Conservation (phyloP, 2,329 filamentous ascomycete genomes). For the Pestalotiopsis fici region DNA sequence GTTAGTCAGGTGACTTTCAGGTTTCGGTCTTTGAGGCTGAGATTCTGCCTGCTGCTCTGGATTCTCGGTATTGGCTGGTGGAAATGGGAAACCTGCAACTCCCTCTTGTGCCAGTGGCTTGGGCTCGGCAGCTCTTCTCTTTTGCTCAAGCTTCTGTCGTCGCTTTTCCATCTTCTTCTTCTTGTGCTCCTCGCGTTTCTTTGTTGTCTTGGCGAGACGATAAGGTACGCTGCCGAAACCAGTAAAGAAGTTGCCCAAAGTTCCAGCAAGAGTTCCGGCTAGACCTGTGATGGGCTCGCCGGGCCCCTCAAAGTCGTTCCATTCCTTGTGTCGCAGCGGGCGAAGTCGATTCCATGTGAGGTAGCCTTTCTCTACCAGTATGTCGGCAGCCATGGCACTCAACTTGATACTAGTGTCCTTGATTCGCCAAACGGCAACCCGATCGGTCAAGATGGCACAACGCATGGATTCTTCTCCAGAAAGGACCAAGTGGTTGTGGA, state of each 20-base stretch:
- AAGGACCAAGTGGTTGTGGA: conserved; percentile 62
- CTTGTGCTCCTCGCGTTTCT: conserved; percentile 52
- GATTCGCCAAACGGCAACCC: conserved; percentile 66
- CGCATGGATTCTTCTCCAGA: conserved; percentile 57
- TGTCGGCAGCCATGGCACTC: conserved; percentile 64
- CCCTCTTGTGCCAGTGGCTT: conserved; percentile 10
- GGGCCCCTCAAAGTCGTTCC: conserved; percentile 77
- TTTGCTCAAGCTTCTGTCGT: conserved; percentile 21
- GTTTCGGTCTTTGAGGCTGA: not conserved
- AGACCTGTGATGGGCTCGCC: conserved; percentile 72
- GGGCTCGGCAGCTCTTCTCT: conserved; percentile 16
- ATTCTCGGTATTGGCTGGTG: conserved; percentile 10
- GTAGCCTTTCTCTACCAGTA: conserved; percentile 62
- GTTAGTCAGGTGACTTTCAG: conserved; percentile 8
- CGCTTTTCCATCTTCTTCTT: conserved; percentile 39
- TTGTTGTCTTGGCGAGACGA: conserved; percentile 58
- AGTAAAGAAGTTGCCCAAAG: conserved; percentile 58
- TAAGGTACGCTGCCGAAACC: conserved; percentile 67
- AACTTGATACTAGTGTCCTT: conserved; percentile 62
- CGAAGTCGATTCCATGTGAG: conserved; percentile 64
- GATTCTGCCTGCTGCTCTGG: conserved; percentile 2
- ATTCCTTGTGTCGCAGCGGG: conserved; percentile 67
- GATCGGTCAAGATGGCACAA: conserved; percentile 65
- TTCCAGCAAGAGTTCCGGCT: conserved; percentile 61
- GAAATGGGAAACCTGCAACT: conserved; percentile 20